Evolutionary conservation across 306 rosid genomes (phyloP), one percentile per base, ranked within the genome.

Genomic region (Malus fusca): DNA sequence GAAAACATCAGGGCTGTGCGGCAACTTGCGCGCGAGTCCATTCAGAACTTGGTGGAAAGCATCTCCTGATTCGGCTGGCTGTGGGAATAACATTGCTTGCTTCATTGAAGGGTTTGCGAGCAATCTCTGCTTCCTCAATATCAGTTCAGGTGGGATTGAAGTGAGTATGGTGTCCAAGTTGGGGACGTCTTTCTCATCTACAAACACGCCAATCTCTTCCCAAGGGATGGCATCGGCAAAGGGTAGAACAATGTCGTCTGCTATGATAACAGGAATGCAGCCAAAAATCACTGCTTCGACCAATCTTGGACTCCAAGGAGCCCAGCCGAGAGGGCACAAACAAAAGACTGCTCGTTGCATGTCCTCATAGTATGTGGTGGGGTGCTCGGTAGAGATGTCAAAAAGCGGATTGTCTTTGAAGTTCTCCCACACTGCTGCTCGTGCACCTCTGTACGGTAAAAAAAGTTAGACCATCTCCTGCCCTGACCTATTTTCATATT

Each of bases 101-200:
- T 95, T 95, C 98, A 95, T 95, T 26, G 98, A 92, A 68, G 98
- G 98, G 78, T 95, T 95, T 37, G 97, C 98, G 69, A 95, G 97
- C 80, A 95, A 82, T 77, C 98, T 90, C 48, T 95, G 98, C 70
- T 95, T 95, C 78, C 97, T 90, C 12, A 95, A 71, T 79, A 95
- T 87, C 48, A 90, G 76, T 66, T 95, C 97, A 55, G 90, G 89
- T 25, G 98, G 98, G 67, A 95, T 90, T 13, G 98, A 90, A 46
- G 96, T 92, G 72, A 95, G 92, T 75, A 92, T 90, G 8, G 96
- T 88, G 60, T 95, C 98, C 83, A 95, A 85, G 85, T 84, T 76
- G 55, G 97, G 91, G 14, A 95, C 98, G 76, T 92, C 96, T 68
- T 92, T 78, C 88, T 95, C 98, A 40, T 84, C 95, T 74, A 95